These are phyloP conservation scores for Gardenia jasminoides DNA, from an alignment of 257 asterid species.

Conservation along the genomic window DNA sequence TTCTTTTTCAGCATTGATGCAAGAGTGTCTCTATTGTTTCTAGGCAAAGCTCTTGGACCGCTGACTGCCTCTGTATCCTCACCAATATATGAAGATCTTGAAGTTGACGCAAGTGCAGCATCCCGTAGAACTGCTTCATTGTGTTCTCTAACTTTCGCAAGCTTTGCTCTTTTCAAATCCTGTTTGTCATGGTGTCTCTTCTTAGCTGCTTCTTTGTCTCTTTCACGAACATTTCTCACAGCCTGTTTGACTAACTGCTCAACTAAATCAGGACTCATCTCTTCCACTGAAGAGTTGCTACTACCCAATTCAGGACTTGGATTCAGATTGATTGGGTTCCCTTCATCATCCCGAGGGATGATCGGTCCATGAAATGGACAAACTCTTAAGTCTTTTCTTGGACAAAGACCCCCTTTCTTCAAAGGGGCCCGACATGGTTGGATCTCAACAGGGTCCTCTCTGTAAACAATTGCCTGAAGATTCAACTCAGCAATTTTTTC, in stretches of 20 bases:
- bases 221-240: constrained; percentile 64
- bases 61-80: constrained; percentile 40
- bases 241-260: constrained; percentile 67
- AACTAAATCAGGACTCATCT: constrained; percentile 30
- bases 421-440: constrained; percentile 85
- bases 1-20: constrained; percentile 88
- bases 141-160: constrained; percentile 73
- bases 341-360: constrained; percentile 69
- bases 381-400: constrained; percentile 65
- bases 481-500: constrained; percentile 79
- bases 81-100: constrained; percentile 56
- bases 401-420: constrained; percentile 74
- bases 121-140: constrained; percentile 68
- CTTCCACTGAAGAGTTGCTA: constrained; percentile 28
- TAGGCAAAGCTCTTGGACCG: constrained; percentile 29
- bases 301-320: constrained; percentile 23
- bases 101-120: constrained; percentile 81
- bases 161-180: constrained; percentile 69
- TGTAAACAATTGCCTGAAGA: constrained; percentile 60
- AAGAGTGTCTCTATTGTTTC: constrained; percentile 57
- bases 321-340: constrained; percentile 50
- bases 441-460: constrained; percentile 63
- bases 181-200: constrained; percentile 49
- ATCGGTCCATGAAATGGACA: constrained; percentile 90
- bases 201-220: constrained; percentile 52